These are phyloP conservation scores for Pseudogymnoascus sp. DNA, from an alignment of 2,329 filamentous ascomycete genomes.

Conservation along the genomic window DNA sequence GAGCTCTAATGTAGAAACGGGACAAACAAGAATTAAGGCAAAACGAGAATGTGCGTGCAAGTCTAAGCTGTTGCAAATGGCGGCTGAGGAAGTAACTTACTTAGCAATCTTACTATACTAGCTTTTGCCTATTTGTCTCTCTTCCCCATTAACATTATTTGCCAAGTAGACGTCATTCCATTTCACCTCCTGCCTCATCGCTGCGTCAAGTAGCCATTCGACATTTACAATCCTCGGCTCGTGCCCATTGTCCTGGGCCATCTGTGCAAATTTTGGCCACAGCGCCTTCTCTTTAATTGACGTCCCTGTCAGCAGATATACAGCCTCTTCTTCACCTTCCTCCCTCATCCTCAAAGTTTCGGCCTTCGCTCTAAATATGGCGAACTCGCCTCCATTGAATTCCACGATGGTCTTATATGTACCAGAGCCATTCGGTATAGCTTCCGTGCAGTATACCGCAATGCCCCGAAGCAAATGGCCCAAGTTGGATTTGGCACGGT, in stretches of 20 bases:
- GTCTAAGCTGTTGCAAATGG: too few species aligned
- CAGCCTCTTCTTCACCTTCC: constrained; percentile 51
- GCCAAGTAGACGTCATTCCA: constrained; percentile 54
- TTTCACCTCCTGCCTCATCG: constrained; percentile 77
- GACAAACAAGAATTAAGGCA: too few species aligned
- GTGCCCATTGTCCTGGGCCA: constrained; percentile 72
- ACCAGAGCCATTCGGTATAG: constrained; percentile 71
- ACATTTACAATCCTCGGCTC: constrained; percentile 70
- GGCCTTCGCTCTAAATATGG: constrained; percentile 58
- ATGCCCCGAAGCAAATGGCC: constrained; percentile 67
- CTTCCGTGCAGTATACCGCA: constrained; percentile 75
- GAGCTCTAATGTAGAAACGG: too few species aligned
- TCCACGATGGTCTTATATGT: constrained; percentile 80
- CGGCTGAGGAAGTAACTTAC: too few species aligned
- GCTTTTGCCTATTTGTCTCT: too few species aligned
- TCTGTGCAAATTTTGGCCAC: constrained; percentile 71
- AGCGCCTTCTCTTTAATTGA: constrained; percentile 59
- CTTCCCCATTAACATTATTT: too few species aligned
- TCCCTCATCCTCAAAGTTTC: constrained; percentile 49
- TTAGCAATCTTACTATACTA: too few species aligned
- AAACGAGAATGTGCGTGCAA: too few species aligned
- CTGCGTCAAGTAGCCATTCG: constrained; percentile 85
- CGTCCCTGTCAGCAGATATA: constrained; percentile 73
- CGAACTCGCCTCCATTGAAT: constrained; percentile 79
- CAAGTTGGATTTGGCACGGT: constrained; percentile 65